phyloP scores from a whole-genome alignment of 2,329 filamentous ascomycete genomes.

The Penicillium sp. region DNA sequence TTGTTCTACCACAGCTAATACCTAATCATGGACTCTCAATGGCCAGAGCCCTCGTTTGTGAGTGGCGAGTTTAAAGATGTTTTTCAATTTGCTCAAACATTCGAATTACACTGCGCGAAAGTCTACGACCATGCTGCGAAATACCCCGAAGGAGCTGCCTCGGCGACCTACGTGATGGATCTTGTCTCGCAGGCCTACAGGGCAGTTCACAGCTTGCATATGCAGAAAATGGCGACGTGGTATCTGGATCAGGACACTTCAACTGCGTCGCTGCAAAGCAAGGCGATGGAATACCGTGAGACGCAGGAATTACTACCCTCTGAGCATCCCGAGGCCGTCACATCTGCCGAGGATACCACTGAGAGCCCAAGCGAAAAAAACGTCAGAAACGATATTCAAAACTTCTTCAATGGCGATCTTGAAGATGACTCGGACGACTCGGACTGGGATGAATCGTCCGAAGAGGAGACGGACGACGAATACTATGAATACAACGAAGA shows the following conservation, averaged over 20 bases:
- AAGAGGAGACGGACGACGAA: constrained; percentile 22
- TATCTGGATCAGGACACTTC: constrained; percentile 16
- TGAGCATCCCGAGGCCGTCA: constrained; percentile 2
- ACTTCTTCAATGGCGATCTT: neutral
- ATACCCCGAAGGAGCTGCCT: neutral
- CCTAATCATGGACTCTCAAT: constrained; percentile 17
- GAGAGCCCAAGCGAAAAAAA: constrained; percentile 12
- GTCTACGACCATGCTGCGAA: constrained; percentile 3
- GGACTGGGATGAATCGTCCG: constrained; percentile 20
- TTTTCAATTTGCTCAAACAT: constrained; percentile 10
- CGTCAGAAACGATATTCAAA: constrained; percentile 1
- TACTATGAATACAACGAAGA: constrained; percentile 25
- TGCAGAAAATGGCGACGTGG: constrained; percentile 17
- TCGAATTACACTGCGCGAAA: constrained; percentile 21
- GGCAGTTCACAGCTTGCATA: constrained; percentile 22
- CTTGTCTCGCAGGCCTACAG: constrained; percentile 15
- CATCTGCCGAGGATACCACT: neutral
- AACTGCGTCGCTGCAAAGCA: constrained; percentile 15
- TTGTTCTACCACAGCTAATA: neutral
- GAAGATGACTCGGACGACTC: constrained; percentile 15
- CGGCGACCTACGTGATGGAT: constrained; percentile 6
- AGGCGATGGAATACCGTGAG: constrained; percentile 14
- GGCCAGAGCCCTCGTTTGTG: constrained; percentile 14
- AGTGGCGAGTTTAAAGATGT: constrained; percentile 8
- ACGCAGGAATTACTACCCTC: neutral